A percentile compares a stretch with the other conserved stretches of the same genome.
Evolutionary conservation across 768 basidiomycete genomes (phyloP).

Genomic region (Chalciporus pseudorubinellus): DNA sequence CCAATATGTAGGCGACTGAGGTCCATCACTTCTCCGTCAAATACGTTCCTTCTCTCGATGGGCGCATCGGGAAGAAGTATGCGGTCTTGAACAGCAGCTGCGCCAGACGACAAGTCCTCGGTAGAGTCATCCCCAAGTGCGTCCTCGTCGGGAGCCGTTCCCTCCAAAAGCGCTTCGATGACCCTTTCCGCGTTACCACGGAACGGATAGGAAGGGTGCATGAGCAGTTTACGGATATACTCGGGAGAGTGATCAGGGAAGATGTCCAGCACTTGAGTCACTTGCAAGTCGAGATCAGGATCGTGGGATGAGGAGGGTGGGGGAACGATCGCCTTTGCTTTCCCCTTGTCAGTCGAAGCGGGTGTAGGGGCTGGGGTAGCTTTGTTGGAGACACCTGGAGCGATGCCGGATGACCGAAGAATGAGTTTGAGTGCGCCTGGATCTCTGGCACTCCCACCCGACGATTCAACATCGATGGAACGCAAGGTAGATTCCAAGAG

Average conservation of each 20-base stretch:
- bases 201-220: conserved; percentile 46
- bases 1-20: conserved; percentile 55
- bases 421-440: conserved; percentile 64
- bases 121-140: conserved; percentile 26
- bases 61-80: conserved; percentile 11
- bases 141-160: conserved; percentile 50
- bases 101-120: not conserved
- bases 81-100: not conserved
- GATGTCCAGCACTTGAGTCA: conserved; percentile 73
- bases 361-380: conserved; percentile 35
- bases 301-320: conserved; percentile 25
- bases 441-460: conserved; percentile 25
- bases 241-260: conserved; percentile 57
- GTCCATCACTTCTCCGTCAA: conserved; percentile 73
- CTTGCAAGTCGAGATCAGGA: conserved; percentile 51
- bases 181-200: conserved; percentile 58
- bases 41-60: conserved; percentile 65
- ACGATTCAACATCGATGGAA: conserved; percentile 32
- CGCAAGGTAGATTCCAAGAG: conserved; percentile 52
- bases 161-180: conserved; percentile 73
- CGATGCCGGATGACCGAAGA: conserved; percentile 57
- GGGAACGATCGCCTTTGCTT: conserved; percentile 36
- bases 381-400: conserved; percentile 19
- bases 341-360: conserved; percentile 34
- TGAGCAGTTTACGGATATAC: conserved; percentile 61